Percentiles rank a stretch among this genome's conserved stretches.
Evolutionary conservation across 1,284 basidiomycete genomes (phyloP).

Genomic region (Moesziomyces antarcticus): DNA sequence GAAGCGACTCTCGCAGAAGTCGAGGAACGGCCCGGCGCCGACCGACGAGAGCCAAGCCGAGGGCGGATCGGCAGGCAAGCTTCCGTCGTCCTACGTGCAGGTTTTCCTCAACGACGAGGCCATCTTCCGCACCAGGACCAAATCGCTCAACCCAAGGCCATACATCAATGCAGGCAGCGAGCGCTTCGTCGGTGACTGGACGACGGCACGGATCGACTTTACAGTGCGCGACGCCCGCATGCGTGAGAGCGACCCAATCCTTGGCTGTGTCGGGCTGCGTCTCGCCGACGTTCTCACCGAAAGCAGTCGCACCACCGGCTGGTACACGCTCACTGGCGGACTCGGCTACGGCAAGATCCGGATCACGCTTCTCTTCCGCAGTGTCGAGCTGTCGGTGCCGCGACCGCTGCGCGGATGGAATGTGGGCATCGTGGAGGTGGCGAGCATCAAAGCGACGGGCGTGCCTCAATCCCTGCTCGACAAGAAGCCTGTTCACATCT

Average conservation of each 20-base stretch:
- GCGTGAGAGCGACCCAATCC: constrained; percentile 59
- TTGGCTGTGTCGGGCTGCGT: constrained; percentile 56
- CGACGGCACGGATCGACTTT: constrained; percentile 56
- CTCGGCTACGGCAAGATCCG: constrained; percentile 60
- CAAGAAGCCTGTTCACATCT: constrained; percentile 46
- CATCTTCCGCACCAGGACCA: constrained; percentile 60
- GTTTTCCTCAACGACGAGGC: constrained; percentile 63
- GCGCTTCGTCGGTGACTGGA: constrained; percentile 56
- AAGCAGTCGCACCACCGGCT: constrained; percentile 41
- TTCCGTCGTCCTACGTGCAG: constrained; percentile 62
- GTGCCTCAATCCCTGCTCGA: constrained; percentile 41
- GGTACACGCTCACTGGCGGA: constrained; percentile 58
- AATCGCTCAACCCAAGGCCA: constrained; percentile 58
- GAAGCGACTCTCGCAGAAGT: constrained; percentile 41
- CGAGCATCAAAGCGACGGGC: constrained; percentile 36
- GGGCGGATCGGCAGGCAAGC: constrained; percentile 35
- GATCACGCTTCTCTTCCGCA: constrained; percentile 56
- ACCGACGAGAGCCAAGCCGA: constrained; percentile 48
- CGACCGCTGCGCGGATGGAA: constrained; percentile 61
- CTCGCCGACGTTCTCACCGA: constrained; percentile 51
- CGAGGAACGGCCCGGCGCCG: constrained; percentile 22
- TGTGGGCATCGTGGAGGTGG: constrained; percentile 56
- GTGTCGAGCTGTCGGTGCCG: constrained; percentile 55
- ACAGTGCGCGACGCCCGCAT: constrained; percentile 54
- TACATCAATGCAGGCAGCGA: constrained; percentile 63